Base-by-base conservation (phyloP, 2,329 filamentous ascomycete genomes). In the Colletotrichum zoysiae region DNA sequence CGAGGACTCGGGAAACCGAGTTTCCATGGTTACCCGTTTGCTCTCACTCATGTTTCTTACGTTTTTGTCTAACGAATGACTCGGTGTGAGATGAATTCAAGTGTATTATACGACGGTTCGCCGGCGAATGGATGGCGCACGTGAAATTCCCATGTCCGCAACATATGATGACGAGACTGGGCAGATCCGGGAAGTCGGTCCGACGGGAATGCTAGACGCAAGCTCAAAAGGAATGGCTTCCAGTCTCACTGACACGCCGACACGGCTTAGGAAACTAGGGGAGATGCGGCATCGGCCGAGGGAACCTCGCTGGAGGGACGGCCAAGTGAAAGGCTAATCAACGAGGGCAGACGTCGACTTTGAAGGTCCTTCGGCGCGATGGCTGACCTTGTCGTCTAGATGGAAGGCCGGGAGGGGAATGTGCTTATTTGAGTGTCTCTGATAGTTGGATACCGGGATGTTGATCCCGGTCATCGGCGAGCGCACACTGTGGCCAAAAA, bases 1-100 rank as follows among this genome's bases (percentile, higher is more conserved):
- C 48, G 57, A 65, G 44, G 38, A 38, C 33, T 46, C n/a, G 20
- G 44, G 56, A 38, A 71, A 48, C 62, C 65, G 51, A 68, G 38
- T 55, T 35, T 55, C 26, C 30, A 40, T 56, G 38, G 40, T 33
- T 44, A 44, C 30, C n/a, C 38, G 33, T 20, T 46, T 30, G 59
- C 40, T 42, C 40, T 51, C 64, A 51, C 42, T 62, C 67, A 69
- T 65, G 56, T 68, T 58, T 68, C 35, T 63, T 62, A 51, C 55
- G n/a, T 38, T 38, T 51, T 38, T 61, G 14, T 40, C 23, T 56
- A 50, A 68, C 16, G 69, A 71, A 63, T 63, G 55, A 69, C 53
- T 63, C 65, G 46, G 51, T 69, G 58, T 69, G 69, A 68, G 65
- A 68, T 71, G 69, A 59, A 71, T 71, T 44, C 69, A 71, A 69